Evolutionary conservation across 129 eudicot genomes (phyloP), one percentile per base, ranked within the genome.

Genomic region (Flaveria sonorensis): DNA sequence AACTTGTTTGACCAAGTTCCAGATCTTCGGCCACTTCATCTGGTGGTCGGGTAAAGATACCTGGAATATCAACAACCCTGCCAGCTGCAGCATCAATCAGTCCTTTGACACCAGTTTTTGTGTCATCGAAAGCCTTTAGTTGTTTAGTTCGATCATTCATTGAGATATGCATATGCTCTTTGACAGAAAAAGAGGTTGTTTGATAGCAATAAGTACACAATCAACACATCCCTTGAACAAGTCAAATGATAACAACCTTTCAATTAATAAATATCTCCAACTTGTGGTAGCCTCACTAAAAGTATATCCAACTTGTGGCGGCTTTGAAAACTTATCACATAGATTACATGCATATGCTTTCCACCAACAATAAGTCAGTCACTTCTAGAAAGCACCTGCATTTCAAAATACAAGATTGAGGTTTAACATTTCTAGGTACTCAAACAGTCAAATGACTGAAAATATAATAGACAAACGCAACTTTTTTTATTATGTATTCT

Each of bases 41-140:
- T 0, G 71, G 32, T 30, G 81, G 84, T 14, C 77, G 74, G 30
- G 75, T 70, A 24, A 81, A 81, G 4, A 81, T 81, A 8, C 19
- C 28, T 6, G 84, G 84, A 66, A 81, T 46, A 53, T 73, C 42
- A 5, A 73, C 79, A n/a, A 32, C 50, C 7, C 79, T 69, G 40
- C 70, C 82, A 18, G 76, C 78, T 80, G 74, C 69, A 24, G 84
- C 79, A 8, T 80, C 79, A 21, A 80, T 43, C 12, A 80, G 70
- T 66, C 84, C 77, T 70, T 78, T 70, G 77, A 78, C 82, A 28
- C 82, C 77, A 19, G 77, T 57, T 51, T 78, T 78, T 42, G 79
- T 73, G 61, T 55, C 79, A 53, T 80, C 80, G 32, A 80, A 80
- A 24, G 64, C 75, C 64, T 53, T 80, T 80, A 80, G 24, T 21